Conservation (phyloP, 176 grass and related monocot species). For the Dactylis glomerata region DNA sequence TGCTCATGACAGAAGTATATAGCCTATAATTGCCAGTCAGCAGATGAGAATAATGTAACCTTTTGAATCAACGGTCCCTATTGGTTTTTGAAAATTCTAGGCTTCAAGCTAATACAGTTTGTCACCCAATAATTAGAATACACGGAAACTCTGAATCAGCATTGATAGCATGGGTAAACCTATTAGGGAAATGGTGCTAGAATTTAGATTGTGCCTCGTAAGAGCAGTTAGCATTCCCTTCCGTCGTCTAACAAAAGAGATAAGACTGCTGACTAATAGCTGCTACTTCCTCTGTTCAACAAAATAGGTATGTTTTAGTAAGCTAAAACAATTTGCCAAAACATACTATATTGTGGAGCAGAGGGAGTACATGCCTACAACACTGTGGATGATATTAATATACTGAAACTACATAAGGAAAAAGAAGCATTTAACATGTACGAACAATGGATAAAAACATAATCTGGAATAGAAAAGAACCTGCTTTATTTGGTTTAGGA, state of each 20-base stretch:
- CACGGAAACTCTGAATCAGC: background rate
- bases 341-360: too few relatives aligned
- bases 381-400: background rate
- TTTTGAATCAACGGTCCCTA: background rate
- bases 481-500: constrained; percentile 73
- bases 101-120: constrained; percentile 1
- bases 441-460: background rate
- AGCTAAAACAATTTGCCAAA: too few relatives aligned
- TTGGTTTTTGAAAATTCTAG: background rate
- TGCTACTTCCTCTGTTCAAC: too few relatives aligned
- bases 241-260: background rate
- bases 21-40: background rate
- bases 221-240: background rate
- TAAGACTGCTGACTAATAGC: background rate
- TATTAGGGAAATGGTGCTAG: too few relatives aligned
- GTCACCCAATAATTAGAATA: background rate
- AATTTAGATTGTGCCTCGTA: background rate
- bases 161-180: background rate
- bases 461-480: constrained; percentile 34
- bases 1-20: background rate
- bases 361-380: background rate
- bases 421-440: background rate
- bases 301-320: too few relatives aligned
- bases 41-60: background rate
- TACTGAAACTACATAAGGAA: background rate